These are phyloP conservation scores for Spathaspora sp. DNA, from an alignment of 1,139 yeast species.

Conservation along the genomic window DNA sequence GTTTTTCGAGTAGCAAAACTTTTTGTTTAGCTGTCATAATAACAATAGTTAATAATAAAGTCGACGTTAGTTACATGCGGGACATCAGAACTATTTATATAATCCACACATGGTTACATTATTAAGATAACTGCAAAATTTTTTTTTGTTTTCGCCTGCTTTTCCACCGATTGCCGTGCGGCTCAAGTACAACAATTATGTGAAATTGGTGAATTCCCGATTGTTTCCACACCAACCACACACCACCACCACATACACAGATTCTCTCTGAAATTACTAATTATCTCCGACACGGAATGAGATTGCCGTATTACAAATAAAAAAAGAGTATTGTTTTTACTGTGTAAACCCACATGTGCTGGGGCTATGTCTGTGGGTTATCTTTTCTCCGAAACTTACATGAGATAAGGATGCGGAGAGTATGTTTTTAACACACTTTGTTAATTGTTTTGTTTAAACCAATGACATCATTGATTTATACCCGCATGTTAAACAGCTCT, in stretches of 20 bases:
- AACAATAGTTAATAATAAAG: neutral
- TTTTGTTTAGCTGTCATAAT: conserved; percentile 23
- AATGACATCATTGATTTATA: neutral
- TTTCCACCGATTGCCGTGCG: conserved; percentile 11
- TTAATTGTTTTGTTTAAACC: neutral
- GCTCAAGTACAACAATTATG: conserved; percentile 3
- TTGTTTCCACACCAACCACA: neutral
- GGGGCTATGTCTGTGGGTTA: neutral
- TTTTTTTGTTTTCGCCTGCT: too few relatives aligned
- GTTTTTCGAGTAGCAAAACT: conserved; percentile 48
- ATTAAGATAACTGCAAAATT: neutral
- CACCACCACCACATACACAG: neutral
- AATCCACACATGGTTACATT: neutral
- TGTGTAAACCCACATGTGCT: neutral
- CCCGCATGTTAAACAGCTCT: too few relatives aligned
- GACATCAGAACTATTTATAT: neutral
- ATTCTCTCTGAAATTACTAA: too few relatives aligned
- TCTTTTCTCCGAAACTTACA: neutral
- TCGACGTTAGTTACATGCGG: neutral
- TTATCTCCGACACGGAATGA: neutral
- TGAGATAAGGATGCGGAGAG: neutral
- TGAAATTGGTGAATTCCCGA: neutral
- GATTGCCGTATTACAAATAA: neutral
- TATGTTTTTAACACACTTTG: neutral
- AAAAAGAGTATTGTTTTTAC: too few relatives aligned